Base-by-base conservation (phyloP, 164 flowering plant genomes). In the Nelumbo lutea region DNA sequence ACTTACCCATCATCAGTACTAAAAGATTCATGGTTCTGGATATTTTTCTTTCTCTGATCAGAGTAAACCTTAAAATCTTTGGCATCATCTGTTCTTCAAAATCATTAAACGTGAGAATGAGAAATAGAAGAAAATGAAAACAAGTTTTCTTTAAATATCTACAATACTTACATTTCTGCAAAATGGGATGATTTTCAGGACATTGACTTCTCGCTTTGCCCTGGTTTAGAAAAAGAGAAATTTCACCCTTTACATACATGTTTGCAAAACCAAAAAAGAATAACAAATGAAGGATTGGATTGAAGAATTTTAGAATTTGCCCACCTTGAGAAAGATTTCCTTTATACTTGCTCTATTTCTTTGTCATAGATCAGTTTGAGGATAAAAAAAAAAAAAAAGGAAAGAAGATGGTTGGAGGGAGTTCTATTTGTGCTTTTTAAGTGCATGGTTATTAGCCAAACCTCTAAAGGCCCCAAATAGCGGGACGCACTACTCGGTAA, bases 151-250 rank as follows among this genome's bases (percentile, higher is more conserved):
- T 1, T 4, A 27, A 48, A 61, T 5, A 47, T 43, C 27, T 40
- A 50, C 27, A 27, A 1, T 53, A 8, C 46, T 39, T 61, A 85
- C 85, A 72, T 72, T 60, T 75, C 61, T 47, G 63, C 46, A 57
- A 52, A 59, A 64, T 43, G 39, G 70, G 63, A 11, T 15, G 42
- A 42, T 43, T 62, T 42, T 46, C 68, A 42, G 38, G 59, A 55
- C 71, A 76, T 70, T 73, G 70, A 59, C 57, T 63, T 38, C 56
- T 73, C 56, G 27, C 66, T 64, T 71, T 77, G 61, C 73, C 86
- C 86, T 80, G 62, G 8, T 6, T 58, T 70, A 39, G 13, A 60
- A 5, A 42, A 51, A 8, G 40, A 62, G 40, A 45, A 62, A 62
- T 2, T 46, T 42, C 6, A 44, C 39, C 11, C 5, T 9, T 62